Percentiles rank a stretch among this genome's conserved stretches.
These are phyloP conservation scores for Oropetium thomaeum DNA, from an alignment of 176 grass and related monocot species.

Conservation along the genomic window DNA sequence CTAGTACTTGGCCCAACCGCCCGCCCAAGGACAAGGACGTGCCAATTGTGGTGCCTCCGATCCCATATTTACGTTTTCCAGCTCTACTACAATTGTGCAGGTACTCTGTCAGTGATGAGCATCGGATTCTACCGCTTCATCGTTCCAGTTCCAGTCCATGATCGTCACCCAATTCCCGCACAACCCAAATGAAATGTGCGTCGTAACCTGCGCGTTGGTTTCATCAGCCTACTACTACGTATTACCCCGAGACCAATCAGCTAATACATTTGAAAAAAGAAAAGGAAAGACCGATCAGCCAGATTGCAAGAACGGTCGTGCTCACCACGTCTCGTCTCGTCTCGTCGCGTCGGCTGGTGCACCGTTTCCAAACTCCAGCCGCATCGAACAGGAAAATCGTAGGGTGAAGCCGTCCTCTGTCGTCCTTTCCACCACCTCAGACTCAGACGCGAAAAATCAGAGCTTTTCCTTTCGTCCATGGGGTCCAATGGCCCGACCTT, in stretches of 20 bases:
- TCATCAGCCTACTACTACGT: too few species aligned
- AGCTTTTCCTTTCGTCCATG: slow-evolving; percentile 31
- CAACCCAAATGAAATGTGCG: too few species aligned
- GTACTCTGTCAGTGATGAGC: too few species aligned
- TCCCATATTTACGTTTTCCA: background rate
- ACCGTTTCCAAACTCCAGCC: background rate
- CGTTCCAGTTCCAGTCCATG: too few species aligned
- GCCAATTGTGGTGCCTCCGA: background rate
- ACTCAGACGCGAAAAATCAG: slow-evolving; percentile 32
- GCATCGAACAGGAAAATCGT: background rate
- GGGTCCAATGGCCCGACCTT: slow-evolving; percentile 50
- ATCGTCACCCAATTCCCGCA: too few species aligned
- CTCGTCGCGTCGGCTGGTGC: too few species aligned
- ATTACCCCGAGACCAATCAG: too few species aligned
- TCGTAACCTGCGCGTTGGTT: too few species aligned
- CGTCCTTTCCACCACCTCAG: slow-evolving; percentile 4
- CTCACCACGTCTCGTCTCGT: too few species aligned
- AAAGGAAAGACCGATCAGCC: background rate
- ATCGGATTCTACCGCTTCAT: too few species aligned
- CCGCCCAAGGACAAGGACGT: background rate
- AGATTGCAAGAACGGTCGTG: slow-evolving; percentile 14
- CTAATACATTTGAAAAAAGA: too few species aligned
- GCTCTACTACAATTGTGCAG: too few species aligned
- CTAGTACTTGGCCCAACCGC: background rate
- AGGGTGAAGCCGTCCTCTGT: background rate